Evolutionary conservation across 306 rosid genomes (phyloP), one percentile per base, ranked within the genome.

Genomic region (Prunus campanulata): DNA sequence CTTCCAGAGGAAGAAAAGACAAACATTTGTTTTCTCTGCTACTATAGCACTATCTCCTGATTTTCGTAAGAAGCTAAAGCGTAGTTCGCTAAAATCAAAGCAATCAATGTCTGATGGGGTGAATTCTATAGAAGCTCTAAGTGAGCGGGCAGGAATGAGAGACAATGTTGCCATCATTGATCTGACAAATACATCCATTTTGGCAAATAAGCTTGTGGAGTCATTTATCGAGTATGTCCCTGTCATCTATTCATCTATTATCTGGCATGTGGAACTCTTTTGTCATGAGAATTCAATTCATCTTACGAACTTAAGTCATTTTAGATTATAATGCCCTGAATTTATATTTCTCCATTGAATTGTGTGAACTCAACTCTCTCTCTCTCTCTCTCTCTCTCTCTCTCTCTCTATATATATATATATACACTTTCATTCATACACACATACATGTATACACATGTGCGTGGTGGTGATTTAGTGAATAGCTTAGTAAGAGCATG

Each of bases 21-120:
- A 92, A 88, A 92, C 99, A 71, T 91, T 95, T 75, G 97, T 95
- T 63, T 95, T 95, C 77, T 95, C 99, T 63, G 97, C 99, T 59
- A 92, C 99, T 69, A 80, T 95, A 70, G 92, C 97, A 54, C 87
- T 92, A 20, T 95, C 97, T 80, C 51, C 96, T 29, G 99, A 95
- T 85, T 95, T 95, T 81, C 91, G 97, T 50, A 95, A 90, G 89
- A 95, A 95, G 89, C 77, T 95, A 25, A 95, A 92, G 86, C 96
- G 86, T 39, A 85, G 87, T 57, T 85, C 89, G 51, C 50, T 50
- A n/a, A 92, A 82, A 77, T 82, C 80, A 68, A 92, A 91, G 71
- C 84, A 95, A 71, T 74, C 84, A 74, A 73, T 68, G 71, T 69
- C 86, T 62, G 93, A 87, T 82, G 93, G 86, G 62, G 75, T 95